Evolutionary conservation across 371 early-diverging fungal genomes (phyloP).

Genomic region (Apophysomyces variabilis): DNA sequence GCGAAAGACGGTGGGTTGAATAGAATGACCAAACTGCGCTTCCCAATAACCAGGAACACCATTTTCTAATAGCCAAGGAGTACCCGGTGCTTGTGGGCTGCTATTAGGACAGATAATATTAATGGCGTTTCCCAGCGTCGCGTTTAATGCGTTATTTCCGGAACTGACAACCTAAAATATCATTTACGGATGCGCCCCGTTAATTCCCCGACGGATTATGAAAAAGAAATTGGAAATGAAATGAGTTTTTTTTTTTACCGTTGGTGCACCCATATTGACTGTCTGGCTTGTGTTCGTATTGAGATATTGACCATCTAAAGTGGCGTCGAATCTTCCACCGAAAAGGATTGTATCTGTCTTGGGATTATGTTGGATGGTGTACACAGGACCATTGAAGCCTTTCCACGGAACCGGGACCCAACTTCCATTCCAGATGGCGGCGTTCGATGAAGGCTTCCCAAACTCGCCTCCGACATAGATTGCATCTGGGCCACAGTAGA

Average conservation of each 20-base stretch:
- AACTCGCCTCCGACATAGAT: slow-evolving; percentile 64
- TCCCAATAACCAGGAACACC: slow-evolving; percentile 73
- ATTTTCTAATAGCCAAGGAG: slow-evolving; percentile 66
- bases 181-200: not conserved
- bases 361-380: slow-evolving; percentile 30
- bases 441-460: slow-evolving; percentile 29
- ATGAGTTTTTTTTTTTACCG: slow-evolving; percentile 23
- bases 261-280: slow-evolving; percentile 35
- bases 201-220: not conserved
- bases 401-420: slow-evolving; percentile 66
- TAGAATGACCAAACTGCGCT: slow-evolving; percentile 51
- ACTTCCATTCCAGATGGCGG: slow-evolving; percentile 54
- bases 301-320: slow-evolving; percentile 43
- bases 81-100: slow-evolving; percentile 18
- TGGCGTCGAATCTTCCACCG: slow-evolving; percentile 50
- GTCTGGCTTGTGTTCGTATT: slow-evolving; percentile 39
- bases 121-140: slow-evolving; percentile 40
- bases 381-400: slow-evolving; percentile 62
- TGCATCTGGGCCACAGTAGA: slow-evolving; percentile 66
- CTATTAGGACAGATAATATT: slow-evolving; percentile 49
- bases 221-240: too few species aligned
- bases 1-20: slow-evolving; percentile 66
- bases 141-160: slow-evolving; percentile 23
- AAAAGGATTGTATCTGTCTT: slow-evolving; percentile 35
- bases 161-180: slow-evolving; percentile 4